Evolutionary conservation across 2,329 filamentous ascomycete genomes (phyloP), one percentile per base, ranked within the genome.

Genomic region (Colletotrichum sp.): DNA sequence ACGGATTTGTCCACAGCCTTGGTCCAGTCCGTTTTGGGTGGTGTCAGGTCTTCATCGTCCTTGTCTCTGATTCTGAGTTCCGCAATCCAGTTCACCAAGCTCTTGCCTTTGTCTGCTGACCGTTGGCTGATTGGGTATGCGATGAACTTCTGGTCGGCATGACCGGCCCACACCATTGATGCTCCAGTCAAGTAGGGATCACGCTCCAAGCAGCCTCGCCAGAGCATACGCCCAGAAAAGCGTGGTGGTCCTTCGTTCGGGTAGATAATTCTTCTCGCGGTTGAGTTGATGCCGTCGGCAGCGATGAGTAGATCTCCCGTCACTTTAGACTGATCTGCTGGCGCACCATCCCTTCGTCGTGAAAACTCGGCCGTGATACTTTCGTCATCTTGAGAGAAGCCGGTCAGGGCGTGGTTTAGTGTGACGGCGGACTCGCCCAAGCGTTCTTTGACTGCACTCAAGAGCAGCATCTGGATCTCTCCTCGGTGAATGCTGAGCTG

Each of bases 231-330:
- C 4, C 71, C 71, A 6, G 71, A 74, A 12, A 74, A 74, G 2
- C 71, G 71, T 7, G 71, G 71, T 8, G 71, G 66, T 18, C 66
- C 71, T 34, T 74, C 71, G 32, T 64, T 26, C 10, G 71, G 71
- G 59, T 70, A 74, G 18, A 74, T 32, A 1, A 74, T 32, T 32
- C 12, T 36, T n/a, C 63, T 34, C 13, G 73, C 73, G 8, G 69
- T 73, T 2, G 73, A 75, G 34, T 75, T 72, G 69, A 75, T 75
- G 4, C 73, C 73, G 59, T 75, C 73, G 28, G 73, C 69, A 21
- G 69, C 73, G 30, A 75, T 67, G 10, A 75, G 43, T 3, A 75
- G 26, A 32, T 74, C 57, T 7, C 66, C 71, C 10, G 66, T 65
- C 13, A 70, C 66, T 16, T 24, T 63, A 3, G 71, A 55, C 39